Conservation (phyloP, 805 yeast species). For the Ogataea paraovalis region DNA sequence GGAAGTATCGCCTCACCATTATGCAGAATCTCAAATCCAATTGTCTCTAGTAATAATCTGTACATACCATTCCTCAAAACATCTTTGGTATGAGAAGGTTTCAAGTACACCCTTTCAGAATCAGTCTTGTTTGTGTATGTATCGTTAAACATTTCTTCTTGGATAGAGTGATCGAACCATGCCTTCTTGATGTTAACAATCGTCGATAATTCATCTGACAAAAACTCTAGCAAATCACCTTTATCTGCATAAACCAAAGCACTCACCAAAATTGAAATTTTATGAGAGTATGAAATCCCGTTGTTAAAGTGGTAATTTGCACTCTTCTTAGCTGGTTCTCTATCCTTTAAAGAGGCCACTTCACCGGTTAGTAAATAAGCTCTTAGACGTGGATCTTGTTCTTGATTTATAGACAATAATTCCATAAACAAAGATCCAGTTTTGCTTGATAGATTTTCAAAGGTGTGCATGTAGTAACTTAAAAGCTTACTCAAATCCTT, state of each 20-base stretch:
- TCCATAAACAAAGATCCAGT: conserved; percentile 59
- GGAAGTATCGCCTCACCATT: conserved; percentile 6
- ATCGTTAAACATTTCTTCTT: conserved; percentile 1
- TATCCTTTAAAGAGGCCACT: conserved; percentile 34
- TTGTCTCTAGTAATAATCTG: conserved; percentile 21
- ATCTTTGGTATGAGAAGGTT: conserved; percentile 9
- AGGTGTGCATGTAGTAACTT: conserved; percentile 58
- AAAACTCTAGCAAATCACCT: conserved; percentile 41
- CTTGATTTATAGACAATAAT: conserved; percentile 54
- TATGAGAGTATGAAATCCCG: conserved; percentile 19
- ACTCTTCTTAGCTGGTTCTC: conserved; percentile 19
- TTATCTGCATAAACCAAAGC: conserved; percentile 39
- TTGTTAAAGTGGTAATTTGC: conserved; percentile 16
- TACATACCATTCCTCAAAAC: conserved; percentile 12
- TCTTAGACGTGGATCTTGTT: conserved; percentile 40
- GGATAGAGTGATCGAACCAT: conserved; percentile 3
- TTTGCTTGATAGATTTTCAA: conserved; percentile 42
- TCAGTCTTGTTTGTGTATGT: neutral
- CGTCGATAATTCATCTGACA: conserved; percentile 35
- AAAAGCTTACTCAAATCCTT: conserved; percentile 63
- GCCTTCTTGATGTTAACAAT: conserved; percentile 25
- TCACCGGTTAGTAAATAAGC: conserved; percentile 63
- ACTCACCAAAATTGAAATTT: conserved; percentile 23
- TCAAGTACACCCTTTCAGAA: neutral
- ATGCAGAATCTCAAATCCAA: conserved; percentile 15